A percentile compares a stretch with the other conserved stretches of the same genome.
Conservation (phyloP, 805 yeast species). For the Kodamaea jinghongensis region DNA sequence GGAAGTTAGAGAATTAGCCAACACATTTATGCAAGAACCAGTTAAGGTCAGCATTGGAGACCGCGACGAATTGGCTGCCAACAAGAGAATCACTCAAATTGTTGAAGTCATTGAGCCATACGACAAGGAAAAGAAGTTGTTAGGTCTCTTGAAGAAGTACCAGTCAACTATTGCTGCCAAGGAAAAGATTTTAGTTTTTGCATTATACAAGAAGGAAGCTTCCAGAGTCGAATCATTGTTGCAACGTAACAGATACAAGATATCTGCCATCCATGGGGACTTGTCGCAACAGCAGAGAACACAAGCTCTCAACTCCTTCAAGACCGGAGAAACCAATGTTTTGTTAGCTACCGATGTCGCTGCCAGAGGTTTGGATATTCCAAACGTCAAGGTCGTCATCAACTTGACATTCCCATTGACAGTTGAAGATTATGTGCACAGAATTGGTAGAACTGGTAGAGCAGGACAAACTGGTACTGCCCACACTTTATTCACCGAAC, state of each 20-base stretch:
- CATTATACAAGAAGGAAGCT: constrained; percentile 96
- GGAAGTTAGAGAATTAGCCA: constrained; percentile 90
- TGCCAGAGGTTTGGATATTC: constrained; percentile 96
- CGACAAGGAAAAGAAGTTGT: constrained; percentile 72
- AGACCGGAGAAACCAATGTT: constrained; percentile 69
- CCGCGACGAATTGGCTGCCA: constrained; percentile 90
- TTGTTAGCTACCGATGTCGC: constrained; percentile 97
- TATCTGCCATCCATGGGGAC: constrained; percentile 96
- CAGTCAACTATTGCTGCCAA: constrained; percentile 60
- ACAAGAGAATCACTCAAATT: constrained; percentile 86
- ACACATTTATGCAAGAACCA: constrained; percentile 79
- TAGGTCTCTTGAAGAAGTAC: constrained; percentile 71
- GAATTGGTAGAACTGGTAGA: constrained; percentile 97
- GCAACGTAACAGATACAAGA: constrained; percentile 67
- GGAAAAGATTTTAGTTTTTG: constrained; percentile 88
- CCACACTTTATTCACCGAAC: constrained; percentile 93
- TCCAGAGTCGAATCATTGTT: constrained; percentile 79
- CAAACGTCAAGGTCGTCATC: constrained; percentile 93
- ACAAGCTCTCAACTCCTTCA: constrained; percentile 79
- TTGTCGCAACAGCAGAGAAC: constrained; percentile 90
- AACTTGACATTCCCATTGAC: constrained; percentile 95
- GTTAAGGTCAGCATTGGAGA: constrained; percentile 91
- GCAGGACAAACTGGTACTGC: constrained; percentile 96
- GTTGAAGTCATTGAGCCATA: constrained; percentile 84
- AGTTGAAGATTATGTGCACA: constrained; percentile 93